Evolutionary conservation across 2,329 filamentous ascomycete species (phyloP), one percentile per base, ranked within the genome.

Genomic region (Arachnomyces sp.): DNA sequence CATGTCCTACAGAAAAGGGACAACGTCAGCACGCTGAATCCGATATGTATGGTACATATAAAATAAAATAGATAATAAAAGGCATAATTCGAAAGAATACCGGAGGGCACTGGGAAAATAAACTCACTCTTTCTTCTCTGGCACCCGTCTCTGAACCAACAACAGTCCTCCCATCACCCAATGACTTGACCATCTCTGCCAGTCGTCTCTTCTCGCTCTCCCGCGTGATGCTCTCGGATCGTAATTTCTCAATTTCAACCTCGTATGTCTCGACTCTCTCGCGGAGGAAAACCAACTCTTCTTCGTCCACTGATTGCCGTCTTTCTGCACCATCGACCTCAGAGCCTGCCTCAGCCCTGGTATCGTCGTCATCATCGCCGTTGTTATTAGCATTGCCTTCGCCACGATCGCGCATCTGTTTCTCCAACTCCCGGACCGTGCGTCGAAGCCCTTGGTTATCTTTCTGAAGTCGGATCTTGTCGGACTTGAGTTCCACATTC

Each of bases 401-500:
- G 40, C 72, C 70, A 31, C 71, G 69, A 35, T 78, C 73, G 45
- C 77, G 74, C 9, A 89, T 63, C 52, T 84, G 82, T 57, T 85
- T 86, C 63, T 96, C 89, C 34, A 96, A 66, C 52, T 95, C 88
- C 54, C 89, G 86, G 43, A 94, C 75, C 49, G 84, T 82, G 46
- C 84, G 80, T 15, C 87, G 81, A 41, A 96, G 63, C 14, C 81
- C 73, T 60, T 93, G 92, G 58, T 87, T 92, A 55, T 98, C 92
- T 48, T 93, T 86, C 61, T 94, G 87, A 43, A 92, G 74, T 28
- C 92, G 86, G 3, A 90, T 80, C 33, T 95, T 77, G 45, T 86
- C 86, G 0, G 90, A 95, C 63, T 93, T 92, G 36, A 96, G 75
- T 59, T 95, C 88, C 3, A 96, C 90, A 54, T 95, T 98, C 63